These are phyloP conservation scores for Euphorbia tirucalli DNA, from an alignment of 345 rosid genomes.

Conservation along the genomic window DNA sequence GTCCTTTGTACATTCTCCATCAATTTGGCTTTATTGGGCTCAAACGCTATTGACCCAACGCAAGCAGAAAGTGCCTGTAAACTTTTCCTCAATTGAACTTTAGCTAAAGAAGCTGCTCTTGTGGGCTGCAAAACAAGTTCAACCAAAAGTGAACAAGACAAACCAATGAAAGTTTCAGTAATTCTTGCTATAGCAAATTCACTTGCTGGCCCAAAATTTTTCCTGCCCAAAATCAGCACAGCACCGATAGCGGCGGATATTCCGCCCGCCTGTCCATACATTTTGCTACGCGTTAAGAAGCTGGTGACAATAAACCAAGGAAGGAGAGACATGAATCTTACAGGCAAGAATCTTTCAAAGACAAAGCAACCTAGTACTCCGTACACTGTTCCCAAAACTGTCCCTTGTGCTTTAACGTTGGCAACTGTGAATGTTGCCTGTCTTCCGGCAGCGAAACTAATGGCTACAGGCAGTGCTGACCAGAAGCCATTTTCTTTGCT, in stretches of 20 bases:
- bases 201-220: conserved; percentile 65
- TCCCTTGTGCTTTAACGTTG: conserved; percentile 84
- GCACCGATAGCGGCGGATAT: conserved; percentile 83
- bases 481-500: conserved; percentile 71
- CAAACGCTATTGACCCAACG: conserved; percentile 39
- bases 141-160: conserved; percentile 61
- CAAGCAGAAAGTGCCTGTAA: conserved; percentile 46
- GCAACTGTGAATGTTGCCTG: conserved; percentile 80
- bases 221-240: conserved; percentile 69
- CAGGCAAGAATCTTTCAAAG: conserved; percentile 55
- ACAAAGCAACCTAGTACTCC: conserved; percentile 84
- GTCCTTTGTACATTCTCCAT: conserved; percentile 42
- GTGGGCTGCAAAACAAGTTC: conserved; percentile 64
- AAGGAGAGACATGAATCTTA: conserved; percentile 71
- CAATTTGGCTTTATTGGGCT: conserved; percentile 29
- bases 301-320: conserved; percentile 83
- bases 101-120: conserved; percentile 70
- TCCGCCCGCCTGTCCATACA: conserved; percentile 91
- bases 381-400: conserved; percentile 82
- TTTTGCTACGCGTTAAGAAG: conserved; percentile 59
- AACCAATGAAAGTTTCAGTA: conserved; percentile 75
- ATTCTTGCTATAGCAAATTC: conserved; percentile 90
- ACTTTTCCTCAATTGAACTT: conserved; percentile 46
- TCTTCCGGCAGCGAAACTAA: conserved; percentile 58
- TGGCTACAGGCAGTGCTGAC: conserved; percentile 79